Percentiles rank a stretch among this genome's conserved stretches.
These are phyloP conservation scores for Tilletia caries DNA, from an alignment of 1,284 basidiomycete species.

Conservation along the genomic window DNA sequence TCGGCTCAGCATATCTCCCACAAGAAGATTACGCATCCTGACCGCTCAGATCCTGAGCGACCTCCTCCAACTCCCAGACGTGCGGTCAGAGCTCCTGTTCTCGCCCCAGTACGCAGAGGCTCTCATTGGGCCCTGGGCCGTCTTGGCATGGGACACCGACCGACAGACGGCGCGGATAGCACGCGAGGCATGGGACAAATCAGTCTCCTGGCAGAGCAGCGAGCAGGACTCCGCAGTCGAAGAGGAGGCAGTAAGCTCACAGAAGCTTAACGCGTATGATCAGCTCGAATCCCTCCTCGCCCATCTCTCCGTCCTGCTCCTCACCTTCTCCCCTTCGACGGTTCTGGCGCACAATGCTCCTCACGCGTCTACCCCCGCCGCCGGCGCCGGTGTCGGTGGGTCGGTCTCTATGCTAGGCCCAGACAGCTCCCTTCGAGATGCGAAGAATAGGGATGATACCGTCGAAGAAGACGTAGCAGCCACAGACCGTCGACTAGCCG, in stretches of 20 bases:
- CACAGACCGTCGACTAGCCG: slow-evolving; percentile 45
- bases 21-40: slow-evolving; percentile 69
- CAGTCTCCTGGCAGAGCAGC: slow-evolving; percentile 47
- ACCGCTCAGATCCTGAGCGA: slow-evolving; percentile 69
- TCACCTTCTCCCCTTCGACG: slow-evolving; percentile 34
- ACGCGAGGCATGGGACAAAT: slow-evolving; percentile 61
- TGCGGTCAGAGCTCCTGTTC: slow-evolving; percentile 63
- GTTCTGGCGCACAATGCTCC: slow-evolving; percentile 22
- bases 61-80: slow-evolving; percentile 61
- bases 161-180: slow-evolving; percentile 63
- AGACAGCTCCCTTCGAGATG: slow-evolving; percentile 27
- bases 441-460: slow-evolving; percentile 49
- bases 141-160: slow-evolving; percentile 71
- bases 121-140: slow-evolving; percentile 75
- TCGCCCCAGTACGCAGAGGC: slow-evolving; percentile 66
- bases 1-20: slow-evolving; percentile 74
- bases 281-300: slow-evolving; percentile 31
- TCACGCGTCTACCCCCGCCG: not conserved
- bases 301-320: slow-evolving; percentile 25
- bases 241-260: not conserved
- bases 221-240: not conserved
- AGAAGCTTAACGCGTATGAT: slow-evolving; percentile 19
- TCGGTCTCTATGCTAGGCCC: not conserved
- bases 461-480: slow-evolving; percentile 47
- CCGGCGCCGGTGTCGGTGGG: not conserved